Conservation (phyloP, 2,329 filamentous ascomycete genomes). For the Atkinsonella hypoxylon region DNA sequence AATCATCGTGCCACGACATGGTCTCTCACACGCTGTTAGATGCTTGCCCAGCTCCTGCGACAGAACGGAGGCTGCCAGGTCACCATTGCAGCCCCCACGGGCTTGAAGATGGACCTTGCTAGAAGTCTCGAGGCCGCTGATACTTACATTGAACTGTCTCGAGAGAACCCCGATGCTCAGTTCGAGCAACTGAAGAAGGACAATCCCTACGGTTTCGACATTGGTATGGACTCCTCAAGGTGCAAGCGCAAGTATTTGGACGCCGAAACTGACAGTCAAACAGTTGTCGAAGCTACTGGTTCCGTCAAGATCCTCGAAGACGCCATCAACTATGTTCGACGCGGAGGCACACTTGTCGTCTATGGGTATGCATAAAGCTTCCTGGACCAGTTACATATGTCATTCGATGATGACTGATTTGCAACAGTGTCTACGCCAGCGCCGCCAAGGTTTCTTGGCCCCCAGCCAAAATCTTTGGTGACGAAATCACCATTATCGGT, state of each 20-base stretch:
- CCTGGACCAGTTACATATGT: background rate
- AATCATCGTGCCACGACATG: too few relatives aligned
- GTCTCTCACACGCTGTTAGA: constrained; percentile 14
- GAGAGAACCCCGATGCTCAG: constrained; percentile 42
- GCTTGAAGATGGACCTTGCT: constrained; percentile 60
- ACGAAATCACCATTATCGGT: constrained; percentile 61
- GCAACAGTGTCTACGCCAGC: constrained; percentile 46
- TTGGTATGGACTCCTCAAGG: constrained; percentile 26
- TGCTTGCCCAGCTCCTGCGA: constrained; percentile 49
- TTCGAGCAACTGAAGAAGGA: constrained; percentile 50
- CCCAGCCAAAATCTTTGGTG: constrained; percentile 58
- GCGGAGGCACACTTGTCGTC: constrained; percentile 59
- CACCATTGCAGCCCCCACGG: constrained; percentile 55
- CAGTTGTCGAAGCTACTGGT: constrained; percentile 57
- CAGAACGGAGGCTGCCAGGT: constrained; percentile 58
- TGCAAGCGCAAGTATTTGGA: background rate
- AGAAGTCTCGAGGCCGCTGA: constrained; percentile 43
- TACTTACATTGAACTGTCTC: constrained; percentile 40
- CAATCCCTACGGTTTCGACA: constrained; percentile 63
- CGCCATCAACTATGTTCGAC: constrained; percentile 58
- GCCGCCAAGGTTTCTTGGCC: constrained; percentile 53
- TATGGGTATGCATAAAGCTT: constrained; percentile 33
- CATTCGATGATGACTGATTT: constrained; percentile 3
- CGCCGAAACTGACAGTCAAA: constrained; percentile 8
- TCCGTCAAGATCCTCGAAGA: constrained; percentile 57